phyloP scores from a whole-genome alignment of 768 basidiomycete species.

The Lanmaoa pseudosensibilis region DNA sequence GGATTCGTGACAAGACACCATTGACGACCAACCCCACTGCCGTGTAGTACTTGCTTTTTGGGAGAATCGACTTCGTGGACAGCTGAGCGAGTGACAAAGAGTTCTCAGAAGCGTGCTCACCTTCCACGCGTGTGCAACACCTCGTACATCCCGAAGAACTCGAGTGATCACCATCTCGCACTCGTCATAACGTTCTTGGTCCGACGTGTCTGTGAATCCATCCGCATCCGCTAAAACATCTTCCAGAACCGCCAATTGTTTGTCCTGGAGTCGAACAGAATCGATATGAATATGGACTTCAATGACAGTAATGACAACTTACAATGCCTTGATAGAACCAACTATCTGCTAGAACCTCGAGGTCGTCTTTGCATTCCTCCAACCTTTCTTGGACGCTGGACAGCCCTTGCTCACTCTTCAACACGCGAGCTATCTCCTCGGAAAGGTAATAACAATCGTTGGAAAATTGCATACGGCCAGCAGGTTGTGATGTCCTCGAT shows the following conservation, averaged over 20 bases:
- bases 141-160: conserved; percentile 62
- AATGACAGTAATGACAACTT: conserved; percentile 28
- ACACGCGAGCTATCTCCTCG: conserved; percentile 40
- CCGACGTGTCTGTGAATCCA: conserved; percentile 67
- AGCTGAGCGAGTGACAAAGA: not conserved
- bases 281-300: not conserved
- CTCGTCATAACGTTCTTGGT: conserved; percentile 74
- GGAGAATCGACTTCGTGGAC: conserved; percentile 55
- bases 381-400: conserved; percentile 45
- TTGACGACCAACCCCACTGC: conserved; percentile 74
- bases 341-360: conserved; percentile 60
- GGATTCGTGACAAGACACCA: conserved; percentile 61
- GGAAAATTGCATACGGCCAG: conserved; percentile 68
- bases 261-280: conserved; percentile 18
- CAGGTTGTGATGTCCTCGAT: conserved; percentile 48
- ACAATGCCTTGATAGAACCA: conserved; percentile 75
- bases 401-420: conserved; percentile 30
- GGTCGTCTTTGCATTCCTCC: conserved; percentile 47
- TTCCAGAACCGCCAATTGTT: conserved; percentile 26
- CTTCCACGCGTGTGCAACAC: conserved; percentile 67
- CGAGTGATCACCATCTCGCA: conserved; percentile 69
- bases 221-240: conserved; percentile 53
- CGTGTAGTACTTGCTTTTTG: conserved; percentile 69
- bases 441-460: conserved; percentile 79
- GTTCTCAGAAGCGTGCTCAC: conserved; percentile 40